A percentile compares a stretch with the other conserved stretches of the same genome.
Evolutionary conservation across 2,329 filamentous ascomycete species (phyloP).

Genomic region (Pyrenochaeta sp.): DNA sequence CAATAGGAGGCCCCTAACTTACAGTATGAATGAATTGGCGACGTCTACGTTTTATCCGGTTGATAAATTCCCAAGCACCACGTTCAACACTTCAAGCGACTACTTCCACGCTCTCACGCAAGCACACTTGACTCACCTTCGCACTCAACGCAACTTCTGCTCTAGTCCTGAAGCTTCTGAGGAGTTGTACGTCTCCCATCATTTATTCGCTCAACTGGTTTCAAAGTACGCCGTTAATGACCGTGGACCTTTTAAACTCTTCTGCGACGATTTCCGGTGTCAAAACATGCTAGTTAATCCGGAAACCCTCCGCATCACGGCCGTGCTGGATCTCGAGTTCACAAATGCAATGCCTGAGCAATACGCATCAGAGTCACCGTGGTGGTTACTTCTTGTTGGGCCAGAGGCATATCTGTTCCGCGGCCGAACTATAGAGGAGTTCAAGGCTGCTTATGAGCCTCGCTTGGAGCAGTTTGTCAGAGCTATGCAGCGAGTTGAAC

Average conservation of each 20-base stretch:
- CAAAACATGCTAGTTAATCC: constrained; percentile 51
- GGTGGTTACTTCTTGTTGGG: constrained; percentile 49
- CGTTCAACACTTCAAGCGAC: constrained; percentile 25
- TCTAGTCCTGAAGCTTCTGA: constrained; percentile 28
- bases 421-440: constrained; percentile 28
- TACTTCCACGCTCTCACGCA: constrained; percentile 28
- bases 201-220: constrained; percentile 19
- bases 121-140: constrained; percentile 29
- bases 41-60: constrained; percentile 37
- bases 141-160: constrained; percentile 30
- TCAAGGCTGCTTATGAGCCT: constrained; percentile 36
- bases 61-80: constrained; percentile 34
- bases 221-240: constrained; percentile 28
- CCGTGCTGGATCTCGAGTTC: constrained; percentile 52
- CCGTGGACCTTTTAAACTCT: constrained; percentile 47
- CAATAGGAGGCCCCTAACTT: constrained; percentile 25
- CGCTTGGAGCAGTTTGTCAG: constrained; percentile 49
- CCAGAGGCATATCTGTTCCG: constrained; percentile 33
- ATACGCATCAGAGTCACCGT: constrained; percentile 49
- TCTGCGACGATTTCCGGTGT: constrained; percentile 51
- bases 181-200: constrained; percentile 28
- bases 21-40: constrained; percentile 30
- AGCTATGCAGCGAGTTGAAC: constrained; percentile 41
- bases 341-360: constrained; percentile 52
- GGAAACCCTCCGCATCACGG: constrained; percentile 46